Percentiles rank a stretch among this genome's conserved stretches.
These are phyloP conservation scores for Kluyveromyces marxianus DNA, from an alignment of 1,139 yeast species.

Conservation along the genomic window DNA sequence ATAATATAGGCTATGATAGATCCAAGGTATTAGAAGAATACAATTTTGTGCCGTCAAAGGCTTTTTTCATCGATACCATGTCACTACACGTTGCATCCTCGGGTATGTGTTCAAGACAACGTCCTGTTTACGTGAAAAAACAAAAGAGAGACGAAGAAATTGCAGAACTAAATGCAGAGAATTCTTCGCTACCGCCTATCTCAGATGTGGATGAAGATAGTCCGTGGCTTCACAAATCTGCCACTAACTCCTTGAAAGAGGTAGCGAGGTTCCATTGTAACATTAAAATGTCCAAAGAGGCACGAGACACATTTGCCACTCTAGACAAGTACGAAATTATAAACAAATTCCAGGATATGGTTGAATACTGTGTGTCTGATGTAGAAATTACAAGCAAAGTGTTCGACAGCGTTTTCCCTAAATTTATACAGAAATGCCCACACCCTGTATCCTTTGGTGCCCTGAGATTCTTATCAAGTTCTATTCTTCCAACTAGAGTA, in stretches of 20 bases:
- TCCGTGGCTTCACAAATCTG: constrained; percentile 76
- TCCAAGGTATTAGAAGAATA: constrained; percentile 84
- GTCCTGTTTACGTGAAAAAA: constrained; percentile 67
- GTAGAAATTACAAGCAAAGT: constrained; percentile 70
- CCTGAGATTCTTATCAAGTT: constrained; percentile 63
- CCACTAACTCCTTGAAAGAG: constrained; percentile 73
- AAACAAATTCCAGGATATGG: constrained; percentile 51
- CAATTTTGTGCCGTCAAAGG: constrained; percentile 53
- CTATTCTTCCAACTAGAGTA: constrained; percentile 69
- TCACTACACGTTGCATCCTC: constrained; percentile 84
- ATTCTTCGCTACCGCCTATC: constrained; percentile 8
- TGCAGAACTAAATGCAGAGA: not conserved
- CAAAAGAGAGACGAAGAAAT: constrained; percentile 17
- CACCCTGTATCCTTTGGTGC: constrained; percentile 97
- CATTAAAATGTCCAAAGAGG: constrained; percentile 55
- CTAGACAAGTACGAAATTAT: constrained; percentile 47
- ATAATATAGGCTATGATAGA: constrained; percentile 85
- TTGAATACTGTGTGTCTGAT: constrained; percentile 81
- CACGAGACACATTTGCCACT: constrained; percentile 57
- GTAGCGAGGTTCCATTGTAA: constrained; percentile 79
- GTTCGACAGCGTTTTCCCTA: constrained; percentile 60
- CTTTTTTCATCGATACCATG: constrained; percentile 86
- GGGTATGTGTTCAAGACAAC: constrained; percentile 89
- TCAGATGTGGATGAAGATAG: constrained; percentile 30
- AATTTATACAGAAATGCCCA: constrained; percentile 61